A percentile compares a stretch with the other conserved stretches of the same genome.
These are phyloP conservation scores for Micractinium conductrix DNA, from an alignment of 139 green algal genomes.

Conservation along the genomic window DNA sequence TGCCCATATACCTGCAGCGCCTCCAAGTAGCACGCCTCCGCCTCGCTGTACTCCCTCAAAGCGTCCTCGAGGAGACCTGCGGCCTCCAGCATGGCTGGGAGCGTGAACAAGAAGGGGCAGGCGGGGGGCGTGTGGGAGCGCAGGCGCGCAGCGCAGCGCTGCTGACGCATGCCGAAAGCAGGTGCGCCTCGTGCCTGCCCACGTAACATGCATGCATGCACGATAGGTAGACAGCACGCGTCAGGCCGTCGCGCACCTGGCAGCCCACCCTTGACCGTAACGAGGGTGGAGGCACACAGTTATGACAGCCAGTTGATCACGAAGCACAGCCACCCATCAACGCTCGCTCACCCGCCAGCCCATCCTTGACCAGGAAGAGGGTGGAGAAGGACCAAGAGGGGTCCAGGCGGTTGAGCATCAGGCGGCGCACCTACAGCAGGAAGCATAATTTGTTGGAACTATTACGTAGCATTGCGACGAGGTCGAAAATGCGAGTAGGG, in stretches of 20 bases:
- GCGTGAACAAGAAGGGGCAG: no score
- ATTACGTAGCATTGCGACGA: no score
- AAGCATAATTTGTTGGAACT: no score
- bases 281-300: no score
- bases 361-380: slow-evolving; percentile 92
- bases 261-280: no score
- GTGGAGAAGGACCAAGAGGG: slow-evolving; percentile 76
- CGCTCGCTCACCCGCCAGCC: slow-evolving; percentile 34
- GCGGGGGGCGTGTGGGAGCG: neutral
- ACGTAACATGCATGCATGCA: no score
- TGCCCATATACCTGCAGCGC: slow-evolving; percentile 21
- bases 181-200: no score
- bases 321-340: no score
- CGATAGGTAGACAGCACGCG: neutral
- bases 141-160: neutral
- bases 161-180: no score
- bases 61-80: slow-evolving; percentile 71
- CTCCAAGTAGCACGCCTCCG: slow-evolving; percentile 86
- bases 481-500: slow-evolving; percentile 77
- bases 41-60: slow-evolving; percentile 87
- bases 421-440: slow-evolving; percentile 57
- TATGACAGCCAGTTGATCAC: slow-evolving; percentile 26
- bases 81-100: slow-evolving; percentile 40
- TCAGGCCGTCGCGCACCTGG: no score
- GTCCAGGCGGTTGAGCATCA: slow-evolving; percentile 73